Base-by-base conservation (phyloP, 768 basidiomycete species). In the Amanita pallidorosea region DNA sequence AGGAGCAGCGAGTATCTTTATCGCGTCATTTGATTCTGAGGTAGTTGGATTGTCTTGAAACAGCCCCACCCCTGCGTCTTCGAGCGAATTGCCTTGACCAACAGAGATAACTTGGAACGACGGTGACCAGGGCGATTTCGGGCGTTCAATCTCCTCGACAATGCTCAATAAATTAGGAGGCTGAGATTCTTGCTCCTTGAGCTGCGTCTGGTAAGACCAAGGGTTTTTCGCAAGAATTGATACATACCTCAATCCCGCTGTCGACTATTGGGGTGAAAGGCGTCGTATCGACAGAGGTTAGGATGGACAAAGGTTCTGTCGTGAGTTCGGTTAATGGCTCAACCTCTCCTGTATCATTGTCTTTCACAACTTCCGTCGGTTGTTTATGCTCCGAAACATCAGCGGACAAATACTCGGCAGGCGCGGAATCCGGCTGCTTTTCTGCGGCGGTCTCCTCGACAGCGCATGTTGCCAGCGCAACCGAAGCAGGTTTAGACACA, bases 101-200 rank as follows among this genome's bases (percentile, higher is more conserved):
- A 65, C 55, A 23, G 74, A 70, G 11, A 66, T 73, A 20, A 78
- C 76, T 52, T 70, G 72, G 67, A 76, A 80, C 2, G 77, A 76
- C 6, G 75, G 70, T 12, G 69, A 71, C 73, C 72, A 77, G 25
- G 75, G 74, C 13, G 74, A 75, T 55, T 73, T 74, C 18, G 74
- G 73, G 34, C 70, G 63, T 45, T 74, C 74, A 12, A 67, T 66
- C 62, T 51, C 50, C 45, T 51, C 50, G 7, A 43, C 43, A 12
- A 51, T 52, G 43, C 50, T 51, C 11, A 35, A 34, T 11, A 51
- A 23, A 17, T 35, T 20, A 35, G 33, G 18, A 35, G 50, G 50
- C 7, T 27, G 31, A 6, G 42, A 35, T 22, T 43, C 40, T 15
- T 51, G 42, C 25, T 51, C 50, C 25, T 43, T 40, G 25, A 51